A percentile compares a stretch with the other conserved stretches of the same genome.
Evolutionary conservation across 73 alveolate genomes (phyloP).

Genomic region (Paramecium caudatum): DNA sequence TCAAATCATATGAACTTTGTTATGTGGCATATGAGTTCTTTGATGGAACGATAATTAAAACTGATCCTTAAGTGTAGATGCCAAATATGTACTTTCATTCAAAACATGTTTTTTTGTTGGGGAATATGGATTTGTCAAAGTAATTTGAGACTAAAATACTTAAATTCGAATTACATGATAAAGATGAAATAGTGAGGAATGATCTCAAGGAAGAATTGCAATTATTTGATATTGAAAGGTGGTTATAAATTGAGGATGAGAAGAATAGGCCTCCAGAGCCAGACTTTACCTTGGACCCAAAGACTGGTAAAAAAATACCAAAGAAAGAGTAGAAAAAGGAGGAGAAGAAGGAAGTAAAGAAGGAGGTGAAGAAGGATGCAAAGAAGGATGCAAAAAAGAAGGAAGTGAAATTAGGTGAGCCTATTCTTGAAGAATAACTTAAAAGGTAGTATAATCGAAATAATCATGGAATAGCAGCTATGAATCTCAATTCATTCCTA

Average conservation of each 20-base stretch:
- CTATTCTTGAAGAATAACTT: constrained; percentile 58
- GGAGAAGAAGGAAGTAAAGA: constrained; percentile 69
- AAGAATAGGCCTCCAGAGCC: constrained; percentile 72
- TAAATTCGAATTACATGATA: constrained; percentile 73
- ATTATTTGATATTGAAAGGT: constrained; percentile 67
- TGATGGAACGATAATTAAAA: constrained; percentile 65
- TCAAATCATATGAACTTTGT: constrained; percentile 71
- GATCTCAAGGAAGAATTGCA: constrained; percentile 72
- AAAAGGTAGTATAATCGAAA: constrained; percentile 68
- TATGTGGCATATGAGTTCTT: constrained; percentile 69
- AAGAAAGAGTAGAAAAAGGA: constrained; percentile 57
- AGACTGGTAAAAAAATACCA: constrained; percentile 70
- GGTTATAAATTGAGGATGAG: constrained; percentile 71
- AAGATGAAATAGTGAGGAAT: constrained; percentile 70
- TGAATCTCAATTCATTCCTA: constrained; percentile 44
- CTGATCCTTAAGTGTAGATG: constrained; percentile 64
- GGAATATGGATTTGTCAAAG: constrained; percentile 20
- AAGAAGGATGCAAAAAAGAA: constrained; percentile 74
- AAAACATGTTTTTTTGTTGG: constrained; percentile 69
- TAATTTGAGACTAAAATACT: background rate
- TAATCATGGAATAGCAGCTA: constrained; percentile 73
- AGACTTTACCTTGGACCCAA: constrained; percentile 68
- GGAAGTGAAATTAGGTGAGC: constrained; percentile 75
- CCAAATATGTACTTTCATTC: constrained; percentile 62
- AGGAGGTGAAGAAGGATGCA: constrained; percentile 74